Evolutionary conservation across 2,329 filamentous ascomycete species (phyloP).

Genomic region (Microcyclosporella mali): DNA sequence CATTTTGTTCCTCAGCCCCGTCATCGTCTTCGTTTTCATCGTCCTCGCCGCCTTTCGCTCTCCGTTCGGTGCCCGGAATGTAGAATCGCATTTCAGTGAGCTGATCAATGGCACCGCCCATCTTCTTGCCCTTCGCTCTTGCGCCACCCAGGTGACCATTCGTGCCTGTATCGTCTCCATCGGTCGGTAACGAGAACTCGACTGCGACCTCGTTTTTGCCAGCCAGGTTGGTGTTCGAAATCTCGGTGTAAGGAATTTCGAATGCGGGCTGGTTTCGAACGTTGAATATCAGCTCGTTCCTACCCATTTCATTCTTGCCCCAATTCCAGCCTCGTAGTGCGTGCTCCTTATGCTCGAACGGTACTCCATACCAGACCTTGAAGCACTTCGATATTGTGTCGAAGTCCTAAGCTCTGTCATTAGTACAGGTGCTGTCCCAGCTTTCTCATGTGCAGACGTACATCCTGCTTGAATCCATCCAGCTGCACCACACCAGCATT

Average conservation of each 20-base stretch:
- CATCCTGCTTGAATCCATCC: constrained; percentile 89
- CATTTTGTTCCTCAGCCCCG: constrained; percentile 75
- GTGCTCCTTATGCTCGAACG: constrained; percentile 87
- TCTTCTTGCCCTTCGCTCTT: constrained; percentile 75
- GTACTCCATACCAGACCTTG: constrained; percentile 97
- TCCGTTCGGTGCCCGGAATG: constrained; percentile 81
- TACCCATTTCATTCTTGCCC: constrained; percentile 96
- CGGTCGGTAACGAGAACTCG: constrained; percentile 74
- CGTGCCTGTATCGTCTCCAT: constrained; percentile 64
- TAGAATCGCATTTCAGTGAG: constrained; percentile 99
- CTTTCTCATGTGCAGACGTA: constrained; percentile 27
- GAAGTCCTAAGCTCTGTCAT: constrained; percentile 59
- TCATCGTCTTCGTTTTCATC: constrained; percentile 53
- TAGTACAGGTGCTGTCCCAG: not conserved
- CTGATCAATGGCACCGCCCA: constrained; percentile 82
- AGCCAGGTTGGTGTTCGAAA: constrained; percentile 94
- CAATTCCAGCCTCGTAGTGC: constrained; percentile 97
- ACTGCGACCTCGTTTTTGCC: constrained; percentile 97
- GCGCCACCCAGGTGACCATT: constrained; percentile 70
- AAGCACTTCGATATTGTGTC: constrained; percentile 88
- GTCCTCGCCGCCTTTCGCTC: constrained; percentile 63
- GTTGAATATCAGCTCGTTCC: constrained; percentile 91
- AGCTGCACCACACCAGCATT: constrained; percentile 83
- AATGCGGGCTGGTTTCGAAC: constrained; percentile 95
- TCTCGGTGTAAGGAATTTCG: constrained; percentile 93